These are phyloP conservation scores for Penicillium sp. DNA, from an alignment of 2,329 filamentous ascomycete species.

Conservation along the genomic window DNA sequence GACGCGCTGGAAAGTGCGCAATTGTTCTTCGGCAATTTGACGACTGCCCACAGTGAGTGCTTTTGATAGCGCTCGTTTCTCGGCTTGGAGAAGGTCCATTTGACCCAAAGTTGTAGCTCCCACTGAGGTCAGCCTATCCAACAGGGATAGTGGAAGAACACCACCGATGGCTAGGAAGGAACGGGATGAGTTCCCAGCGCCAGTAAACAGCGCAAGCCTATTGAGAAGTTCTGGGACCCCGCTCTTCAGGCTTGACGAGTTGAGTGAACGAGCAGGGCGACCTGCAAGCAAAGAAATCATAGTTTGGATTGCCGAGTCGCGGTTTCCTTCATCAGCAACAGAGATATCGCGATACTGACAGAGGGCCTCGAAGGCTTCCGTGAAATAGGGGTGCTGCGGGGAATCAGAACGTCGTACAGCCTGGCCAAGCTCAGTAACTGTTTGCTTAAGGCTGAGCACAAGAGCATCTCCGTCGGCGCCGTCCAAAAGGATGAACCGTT, in stretches of 20 bases:
- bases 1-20: conserved; percentile 50
- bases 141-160: conserved; percentile 52
- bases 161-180: conserved; percentile 50
- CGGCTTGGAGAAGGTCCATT: conserved; percentile 63
- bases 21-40: conserved; percentile 53
- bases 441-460: conserved; percentile 39
- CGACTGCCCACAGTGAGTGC: conserved; percentile 54
- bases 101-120: conserved; percentile 59
- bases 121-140: conserved; percentile 57
- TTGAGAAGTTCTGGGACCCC: conserved; percentile 38
- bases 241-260: conserved; percentile 34
- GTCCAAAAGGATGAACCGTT: conserved; percentile 35
- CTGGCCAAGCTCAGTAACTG: conserved; percentile 36
- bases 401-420: conserved; percentile 32
- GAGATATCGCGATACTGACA: conserved; percentile 48
- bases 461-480: conserved; percentile 39
- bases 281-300: conserved; percentile 40
- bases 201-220: conserved; percentile 38
- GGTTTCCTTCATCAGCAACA: conserved; percentile 4
- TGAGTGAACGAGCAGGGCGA: conserved; percentile 34
- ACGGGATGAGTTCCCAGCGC: conserved; percentile 28
- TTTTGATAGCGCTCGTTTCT: conserved; percentile 62
- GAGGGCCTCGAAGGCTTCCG: conserved; percentile 47
- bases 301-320: conserved; percentile 25
- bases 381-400: conserved; percentile 44